Percentiles rank a stretch among this genome's conserved stretches.
Conservation (phyloP, 148 eudicot genomes). For the Camellia sinensis region DNA sequence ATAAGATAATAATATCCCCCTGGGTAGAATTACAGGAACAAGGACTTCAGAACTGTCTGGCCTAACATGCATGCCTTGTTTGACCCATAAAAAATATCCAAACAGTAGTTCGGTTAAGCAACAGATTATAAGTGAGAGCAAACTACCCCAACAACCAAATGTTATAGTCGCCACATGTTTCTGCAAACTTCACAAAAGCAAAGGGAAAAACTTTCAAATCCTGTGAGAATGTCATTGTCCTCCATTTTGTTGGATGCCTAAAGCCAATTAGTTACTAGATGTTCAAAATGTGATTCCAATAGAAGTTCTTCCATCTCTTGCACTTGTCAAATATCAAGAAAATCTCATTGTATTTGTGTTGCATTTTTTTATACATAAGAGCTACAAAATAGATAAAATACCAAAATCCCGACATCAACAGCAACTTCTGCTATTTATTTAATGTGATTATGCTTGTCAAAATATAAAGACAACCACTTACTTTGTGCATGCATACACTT, state of each 20-base stretch:
- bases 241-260: neutral
- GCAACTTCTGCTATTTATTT: neutral
- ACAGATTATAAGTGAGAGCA: neutral
- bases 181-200: neutral
- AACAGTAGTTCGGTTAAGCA: neutral
- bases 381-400: neutral
- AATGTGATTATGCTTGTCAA: neutral
- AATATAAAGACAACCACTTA: neutral
- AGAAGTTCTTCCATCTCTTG: neutral
- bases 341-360: too few relatives aligned
- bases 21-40: neutral
- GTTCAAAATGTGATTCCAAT: neutral
- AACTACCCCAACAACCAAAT: neutral
- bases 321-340: neutral
- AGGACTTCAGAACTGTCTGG: neutral
- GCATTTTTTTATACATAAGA: too few relatives aligned
- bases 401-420: neutral
- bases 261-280: neutral
- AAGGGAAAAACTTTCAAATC: neutral
- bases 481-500: neutral
- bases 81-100: neutral
- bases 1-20: neutral
- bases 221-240: neutral
- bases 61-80: neutral
- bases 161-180: neutral